Conservation (phyloP, 129 eudicot genomes). For the Ambrosia trifida region DNA sequence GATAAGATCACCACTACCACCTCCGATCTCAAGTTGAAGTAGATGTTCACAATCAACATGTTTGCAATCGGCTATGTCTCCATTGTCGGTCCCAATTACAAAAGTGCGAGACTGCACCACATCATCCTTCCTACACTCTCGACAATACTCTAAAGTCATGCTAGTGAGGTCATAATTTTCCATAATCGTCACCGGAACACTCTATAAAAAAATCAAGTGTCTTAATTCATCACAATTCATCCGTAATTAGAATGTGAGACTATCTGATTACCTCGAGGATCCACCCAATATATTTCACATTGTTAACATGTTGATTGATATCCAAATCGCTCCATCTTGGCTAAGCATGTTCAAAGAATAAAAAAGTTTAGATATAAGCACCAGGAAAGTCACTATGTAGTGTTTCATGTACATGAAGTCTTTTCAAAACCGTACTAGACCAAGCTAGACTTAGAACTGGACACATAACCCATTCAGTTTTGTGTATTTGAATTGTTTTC, state of each 20-base stretch:
- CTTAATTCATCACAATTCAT: background rate
- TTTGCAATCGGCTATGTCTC: conserved; percentile 28
- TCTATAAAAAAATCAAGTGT: conserved; percentile 28
- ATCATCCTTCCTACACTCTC: conserved; percentile 70
- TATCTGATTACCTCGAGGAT: conserved; percentile 59
- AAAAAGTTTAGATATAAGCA: background rate
- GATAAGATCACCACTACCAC: conserved; percentile 40
- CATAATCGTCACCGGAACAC: conserved; percentile 65
- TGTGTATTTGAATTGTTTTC: no score
- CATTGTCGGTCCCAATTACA: conserved; percentile 34
- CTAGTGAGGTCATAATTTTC: conserved; percentile 72
- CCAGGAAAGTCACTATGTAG: background rate
- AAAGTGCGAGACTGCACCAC: conserved; percentile 68
- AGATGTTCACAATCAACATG: conserved; percentile 71
- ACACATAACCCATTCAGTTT: no score
- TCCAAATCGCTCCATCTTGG: conserved; percentile 83
- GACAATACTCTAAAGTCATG: conserved; percentile 65
- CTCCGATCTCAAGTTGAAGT: conserved; percentile 65
- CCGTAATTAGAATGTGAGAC: background rate
- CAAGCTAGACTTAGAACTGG: no score
- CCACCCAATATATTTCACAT: conserved; percentile 83
- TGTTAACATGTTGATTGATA: conserved; percentile 80
- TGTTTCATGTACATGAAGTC: background rate
- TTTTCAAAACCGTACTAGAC: no score
- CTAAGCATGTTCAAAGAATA: conserved; percentile 21